Evolutionary conservation across 148 eudicot species (phyloP).

Genomic region (Arbutus unedo): DNA sequence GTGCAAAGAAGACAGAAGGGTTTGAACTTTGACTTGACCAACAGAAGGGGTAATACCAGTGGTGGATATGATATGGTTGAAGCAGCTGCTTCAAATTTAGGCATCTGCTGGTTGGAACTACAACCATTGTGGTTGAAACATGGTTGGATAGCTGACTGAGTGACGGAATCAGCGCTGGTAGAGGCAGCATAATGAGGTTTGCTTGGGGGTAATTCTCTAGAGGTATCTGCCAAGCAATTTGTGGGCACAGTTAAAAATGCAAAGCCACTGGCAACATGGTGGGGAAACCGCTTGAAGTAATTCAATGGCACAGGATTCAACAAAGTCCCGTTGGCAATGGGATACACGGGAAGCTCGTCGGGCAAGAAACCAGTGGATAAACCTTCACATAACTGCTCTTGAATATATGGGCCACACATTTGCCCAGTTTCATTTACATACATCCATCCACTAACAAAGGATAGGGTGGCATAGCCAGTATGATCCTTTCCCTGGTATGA

Average conservation of each 20-base stretch:
- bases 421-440: conserved; percentile 76
- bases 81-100: conserved; percentile 25
- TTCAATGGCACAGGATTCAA: conserved; percentile 66
- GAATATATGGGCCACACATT: conserved; percentile 92
- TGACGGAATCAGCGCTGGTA: conserved; percentile 19
- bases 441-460: conserved; percentile 86
- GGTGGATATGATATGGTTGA: conserved; percentile 24
- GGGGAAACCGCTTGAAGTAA: conserved; percentile 76
- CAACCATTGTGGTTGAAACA: conserved; percentile 14
- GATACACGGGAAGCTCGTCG: conserved; percentile 80
- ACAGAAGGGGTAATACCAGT: conserved; percentile 34
- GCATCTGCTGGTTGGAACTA: conserved; percentile 22
- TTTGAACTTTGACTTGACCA: neutral
- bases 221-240: conserved; percentile 10
- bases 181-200: conserved; percentile 11
- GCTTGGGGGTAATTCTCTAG: conserved; percentile 13
- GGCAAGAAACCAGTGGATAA: conserved; percentile 78
- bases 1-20: neutral
- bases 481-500: conserved; percentile 27
- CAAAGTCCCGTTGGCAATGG: conserved; percentile 58
- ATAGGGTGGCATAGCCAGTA: conserved; percentile 22
- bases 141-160: conserved; percentile 16
- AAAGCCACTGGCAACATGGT: conserved; percentile 79
- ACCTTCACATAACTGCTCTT: conserved; percentile 83
- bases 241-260: conserved; percentile 35